A percentile compares a stretch with the other conserved stretches of the same genome.
Evolutionary conservation across 1,284 basidiomycete genomes (phyloP).

Genomic region (Melampsora larici-populina): DNA sequence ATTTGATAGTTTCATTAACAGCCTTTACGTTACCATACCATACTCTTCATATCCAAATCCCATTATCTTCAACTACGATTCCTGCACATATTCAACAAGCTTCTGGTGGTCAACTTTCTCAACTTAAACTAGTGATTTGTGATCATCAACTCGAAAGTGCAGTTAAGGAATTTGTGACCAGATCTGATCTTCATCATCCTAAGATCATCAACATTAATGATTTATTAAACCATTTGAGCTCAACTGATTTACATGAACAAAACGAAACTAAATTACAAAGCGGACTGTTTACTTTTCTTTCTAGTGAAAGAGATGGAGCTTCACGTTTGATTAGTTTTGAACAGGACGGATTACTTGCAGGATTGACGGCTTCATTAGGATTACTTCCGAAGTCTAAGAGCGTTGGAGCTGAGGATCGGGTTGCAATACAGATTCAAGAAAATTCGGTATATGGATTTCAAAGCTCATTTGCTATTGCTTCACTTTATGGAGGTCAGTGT

Average conservation of each 20-base stretch:
- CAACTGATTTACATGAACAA: background rate
- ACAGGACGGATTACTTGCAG: slow-evolving; percentile 22
- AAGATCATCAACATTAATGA: background rate
- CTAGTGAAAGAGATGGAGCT: background rate
- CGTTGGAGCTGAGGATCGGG: slow-evolving; percentile 5
- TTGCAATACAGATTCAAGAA: slow-evolving; percentile 1
- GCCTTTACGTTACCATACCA: slow-evolving; percentile 1
- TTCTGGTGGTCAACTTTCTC: background rate
- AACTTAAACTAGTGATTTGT: slow-evolving; percentile 13
- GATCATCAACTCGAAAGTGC: background rate
- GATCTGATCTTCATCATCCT: slow-evolving; percentile 3
- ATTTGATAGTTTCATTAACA: slow-evolving; percentile 20
- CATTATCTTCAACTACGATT: background rate
- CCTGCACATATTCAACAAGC: slow-evolving; percentile 8
- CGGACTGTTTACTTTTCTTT: background rate
- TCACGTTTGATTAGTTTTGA: background rate
- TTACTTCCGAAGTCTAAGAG: slow-evolving; percentile 11
- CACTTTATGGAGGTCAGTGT: slow-evolving; percentile 20
- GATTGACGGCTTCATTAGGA: slow-evolving; percentile 22
- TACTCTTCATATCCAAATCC: background rate
- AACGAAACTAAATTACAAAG: background rate
- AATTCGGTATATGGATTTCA: slow-evolving; percentile 17
- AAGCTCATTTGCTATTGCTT: background rate
- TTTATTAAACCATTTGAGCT: background rate
- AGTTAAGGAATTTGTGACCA: background rate